phyloP scores from a whole-genome alignment of 805 yeast genomes.

The Candida maltosa region DNA sequence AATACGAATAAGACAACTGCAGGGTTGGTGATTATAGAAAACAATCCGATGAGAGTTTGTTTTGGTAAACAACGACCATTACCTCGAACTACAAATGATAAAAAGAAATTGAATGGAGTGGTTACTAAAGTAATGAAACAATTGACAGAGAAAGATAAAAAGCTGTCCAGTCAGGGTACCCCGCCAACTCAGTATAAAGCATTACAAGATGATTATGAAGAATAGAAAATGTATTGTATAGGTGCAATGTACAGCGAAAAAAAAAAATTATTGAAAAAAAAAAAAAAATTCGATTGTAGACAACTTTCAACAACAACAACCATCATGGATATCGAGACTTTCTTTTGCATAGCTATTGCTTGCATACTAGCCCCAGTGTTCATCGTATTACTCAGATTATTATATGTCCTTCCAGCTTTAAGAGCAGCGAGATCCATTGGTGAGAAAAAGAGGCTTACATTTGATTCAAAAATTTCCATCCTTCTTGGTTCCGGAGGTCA shows the following conservation, averaged over 20 bases:
- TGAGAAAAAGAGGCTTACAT: not conserved
- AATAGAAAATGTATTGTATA: not conserved
- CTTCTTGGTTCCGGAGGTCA: slow-evolving; percentile 91
- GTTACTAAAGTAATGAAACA: slow-evolving; percentile 53
- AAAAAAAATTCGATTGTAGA: too few relatives aligned
- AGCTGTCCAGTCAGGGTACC: too few relatives aligned
- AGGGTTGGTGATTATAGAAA: slow-evolving; percentile 29
- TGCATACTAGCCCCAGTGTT: slow-evolving; percentile 10
- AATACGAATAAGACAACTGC: slow-evolving; percentile 25
- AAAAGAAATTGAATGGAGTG: slow-evolving; percentile 45
- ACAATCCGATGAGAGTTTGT: slow-evolving; percentile 46
- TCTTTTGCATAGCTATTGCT: slow-evolving; percentile 12
- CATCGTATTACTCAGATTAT: slow-evolving; percentile 17
- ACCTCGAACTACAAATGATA: slow-evolving; percentile 42
- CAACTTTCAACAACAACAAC: too few relatives aligned
- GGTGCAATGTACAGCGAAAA: too few relatives aligned
- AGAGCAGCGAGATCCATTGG: slow-evolving; percentile 7
- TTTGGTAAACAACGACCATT: slow-evolving; percentile 52
- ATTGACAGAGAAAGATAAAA: slow-evolving; percentile 41
- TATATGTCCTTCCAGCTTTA: slow-evolving; percentile 20
- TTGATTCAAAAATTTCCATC: slow-evolving; percentile 11
- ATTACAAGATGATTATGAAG: slow-evolving; percentile 12
- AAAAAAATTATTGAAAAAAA: too few relatives aligned
- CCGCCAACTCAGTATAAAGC: slow-evolving; percentile 10
- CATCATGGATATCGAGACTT: slow-evolving; percentile 6